These are phyloP conservation scores for Dittrichia graveolens DNA, from an alignment of 129 eudicot species.

Conservation along the genomic window DNA sequence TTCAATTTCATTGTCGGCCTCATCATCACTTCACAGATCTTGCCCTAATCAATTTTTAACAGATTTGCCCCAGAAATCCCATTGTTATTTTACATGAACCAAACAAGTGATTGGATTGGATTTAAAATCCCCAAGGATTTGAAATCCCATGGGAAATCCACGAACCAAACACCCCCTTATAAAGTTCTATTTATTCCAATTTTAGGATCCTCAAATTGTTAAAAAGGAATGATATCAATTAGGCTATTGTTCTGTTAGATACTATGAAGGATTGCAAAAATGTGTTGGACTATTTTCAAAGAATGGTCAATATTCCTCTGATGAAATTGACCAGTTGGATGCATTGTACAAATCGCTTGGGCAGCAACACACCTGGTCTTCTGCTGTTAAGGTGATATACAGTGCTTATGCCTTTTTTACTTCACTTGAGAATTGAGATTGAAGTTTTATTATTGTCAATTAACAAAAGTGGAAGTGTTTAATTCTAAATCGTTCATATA, in stretches of 20 bases:
- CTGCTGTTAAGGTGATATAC: conserved; percentile 85
- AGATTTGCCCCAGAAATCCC: no score
- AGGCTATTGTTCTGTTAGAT: conserved; percentile 44
- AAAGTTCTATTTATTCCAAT: not conserved
- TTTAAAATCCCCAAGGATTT: no score
- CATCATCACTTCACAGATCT: no score
- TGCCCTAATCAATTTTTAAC: no score
- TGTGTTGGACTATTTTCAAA: conserved; percentile 71
- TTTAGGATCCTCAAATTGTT: not conserved
- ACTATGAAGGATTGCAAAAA: conserved; percentile 88
- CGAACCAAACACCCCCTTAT: no score
- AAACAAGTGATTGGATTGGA: no score
- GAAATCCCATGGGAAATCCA: no score
- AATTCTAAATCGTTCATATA: not conserved
- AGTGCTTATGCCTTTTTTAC: not conserved
- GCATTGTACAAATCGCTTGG: conserved; percentile 75
- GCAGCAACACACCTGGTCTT: conserved; percentile 81
- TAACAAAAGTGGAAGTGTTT: no score
- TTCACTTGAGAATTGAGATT: not conserved
- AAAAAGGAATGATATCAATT: conserved; percentile 1
- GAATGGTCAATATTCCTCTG: conserved; percentile 59
- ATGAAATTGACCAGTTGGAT: conserved; percentile 69
- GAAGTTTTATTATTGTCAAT: no score
- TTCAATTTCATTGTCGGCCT: no score
- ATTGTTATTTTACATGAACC: no score